Evolutionary conservation across 1,139 yeast species (phyloP), one percentile per base, ranked within the genome.

Genomic region (Candida sp.): DNA sequence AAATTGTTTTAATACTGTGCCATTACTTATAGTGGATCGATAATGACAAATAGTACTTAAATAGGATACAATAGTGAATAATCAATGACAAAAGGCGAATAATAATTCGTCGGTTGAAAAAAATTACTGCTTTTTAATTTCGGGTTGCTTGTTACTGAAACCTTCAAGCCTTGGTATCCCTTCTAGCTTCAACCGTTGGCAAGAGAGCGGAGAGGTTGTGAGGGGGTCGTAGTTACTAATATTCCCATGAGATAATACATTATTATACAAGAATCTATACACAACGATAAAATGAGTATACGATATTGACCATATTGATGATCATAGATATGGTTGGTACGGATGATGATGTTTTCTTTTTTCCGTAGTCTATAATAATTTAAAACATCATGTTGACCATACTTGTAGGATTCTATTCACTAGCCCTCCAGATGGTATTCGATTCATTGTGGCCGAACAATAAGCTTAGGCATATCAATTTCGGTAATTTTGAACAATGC

Each of bases 41-140:
- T 9, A n/a, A n/a, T 35, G 32, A n/a, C 23, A 39, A 23, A 22
- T 35, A 21, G 32, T 40, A 33, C 34, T 37, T 5, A 4, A 39
- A n/a, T 37, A 37, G 39, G 39, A 19, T 37, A 32, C 34, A 9
- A 32, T 32, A 6, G 34, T n/a, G 19, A 32, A 7, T 32, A 5
- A 12, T 32, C 6, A 2, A 25, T 25, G 19, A n/a, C 6, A 32
- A 32, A 11, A 11, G 12, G 19, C 6, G 11, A 6, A 32, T 7
- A 32, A 32, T 32, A 32, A 11, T 2, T 32, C n/a, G n/a, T 12
- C 12, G 19, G 19, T 12, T 12, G 6, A 6, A 7, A 5, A 32
- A 32, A 32, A 12, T n/a, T 32, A 32, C 34, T 32, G 11, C 34
- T 32, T 12, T 32, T 11, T 12, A 15, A 15, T 15, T 15, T 15